Conservation (phyloP, 2,329 filamentous ascomycete species). For the Trichoderma asperellum region DNA sequence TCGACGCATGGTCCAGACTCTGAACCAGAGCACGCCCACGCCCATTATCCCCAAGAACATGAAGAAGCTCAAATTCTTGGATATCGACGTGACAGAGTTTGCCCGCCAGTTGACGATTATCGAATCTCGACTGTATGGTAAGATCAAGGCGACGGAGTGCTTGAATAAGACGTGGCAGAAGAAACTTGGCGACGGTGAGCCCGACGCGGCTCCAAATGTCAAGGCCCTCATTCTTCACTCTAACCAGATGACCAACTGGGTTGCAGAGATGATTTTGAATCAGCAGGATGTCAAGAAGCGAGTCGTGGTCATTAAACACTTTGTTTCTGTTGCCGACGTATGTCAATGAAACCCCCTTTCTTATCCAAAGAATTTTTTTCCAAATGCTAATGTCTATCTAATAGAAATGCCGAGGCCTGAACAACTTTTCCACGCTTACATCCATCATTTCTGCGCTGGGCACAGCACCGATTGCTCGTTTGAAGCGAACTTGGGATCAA, state of each 20-base stretch:
- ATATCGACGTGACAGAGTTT: slow-evolving; percentile 95
- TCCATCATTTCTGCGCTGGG: slow-evolving; percentile 96
- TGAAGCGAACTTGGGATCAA: slow-evolving; percentile 92
- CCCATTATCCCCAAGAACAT: slow-evolving; percentile 98
- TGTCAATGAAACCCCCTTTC: slow-evolving; percentile 42
- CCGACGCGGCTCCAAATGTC: slow-evolving; percentile 89
- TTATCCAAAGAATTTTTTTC: too few relatives aligned
- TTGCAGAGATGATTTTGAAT: slow-evolving; percentile 96
- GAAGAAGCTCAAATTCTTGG: slow-evolving; percentile 98
- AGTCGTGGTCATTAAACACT: slow-evolving; percentile 97
- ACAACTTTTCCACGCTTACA: slow-evolving; percentile 97
- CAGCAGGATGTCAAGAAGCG: slow-evolving; percentile 94
- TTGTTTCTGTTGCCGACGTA: slow-evolving; percentile 94
- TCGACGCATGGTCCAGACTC: slow-evolving; percentile 83
- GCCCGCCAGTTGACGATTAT: slow-evolving; percentile 97
- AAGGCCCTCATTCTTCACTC: slow-evolving; percentile 97
- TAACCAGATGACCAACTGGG: slow-evolving; percentile 99
- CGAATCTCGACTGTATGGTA: slow-evolving; percentile 90
- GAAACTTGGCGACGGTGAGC: slow-evolving; percentile 79
- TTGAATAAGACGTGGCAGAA: slow-evolving; percentile 99
- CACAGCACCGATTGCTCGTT: slow-evolving; percentile 90
- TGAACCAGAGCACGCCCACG: slow-evolving; percentile 78
- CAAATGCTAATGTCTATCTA: slow-evolving; percentile 29
- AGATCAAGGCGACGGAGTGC: slow-evolving; percentile 94
- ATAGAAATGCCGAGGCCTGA: slow-evolving; percentile 88